Conservation (phyloP, 768 basidiomycete genomes). For the Serendipita sp. region DNA sequence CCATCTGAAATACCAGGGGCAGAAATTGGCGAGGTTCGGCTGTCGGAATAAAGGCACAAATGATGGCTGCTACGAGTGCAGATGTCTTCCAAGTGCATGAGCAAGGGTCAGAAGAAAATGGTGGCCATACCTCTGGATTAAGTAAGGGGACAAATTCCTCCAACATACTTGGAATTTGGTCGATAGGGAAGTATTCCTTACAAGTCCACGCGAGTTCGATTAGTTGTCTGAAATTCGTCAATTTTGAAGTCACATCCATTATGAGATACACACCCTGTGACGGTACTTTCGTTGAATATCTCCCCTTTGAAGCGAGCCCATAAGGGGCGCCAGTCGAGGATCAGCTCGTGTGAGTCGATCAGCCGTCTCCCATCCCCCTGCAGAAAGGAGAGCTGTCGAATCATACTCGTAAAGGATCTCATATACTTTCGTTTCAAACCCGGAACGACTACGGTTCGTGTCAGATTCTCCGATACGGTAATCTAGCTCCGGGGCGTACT, state of each 20-base stretch:
- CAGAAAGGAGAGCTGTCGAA: slow-evolving; percentile 1
- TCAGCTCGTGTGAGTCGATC: slow-evolving; percentile 48
- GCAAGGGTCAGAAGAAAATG: background rate
- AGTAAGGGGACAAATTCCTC: slow-evolving; percentile 51
- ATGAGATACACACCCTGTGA: background rate
- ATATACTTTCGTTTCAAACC: slow-evolving; percentile 3
- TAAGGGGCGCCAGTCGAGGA: slow-evolving; percentile 60
- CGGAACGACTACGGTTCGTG: background rate
- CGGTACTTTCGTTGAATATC: slow-evolving; percentile 18
- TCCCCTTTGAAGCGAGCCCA: slow-evolving; percentile 63
- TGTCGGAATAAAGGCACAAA: slow-evolving; percentile 65
- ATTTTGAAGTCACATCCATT: slow-evolving; percentile 30
- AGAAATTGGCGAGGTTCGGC: slow-evolving; percentile 51
- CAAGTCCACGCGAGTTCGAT: slow-evolving; percentile 60
- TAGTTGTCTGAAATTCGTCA: slow-evolving; percentile 18
- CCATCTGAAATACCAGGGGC: slow-evolving; percentile 54
- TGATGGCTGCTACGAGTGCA: slow-evolving; percentile 54
- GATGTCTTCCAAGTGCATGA: slow-evolving; percentile 30
- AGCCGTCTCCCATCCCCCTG: slow-evolving; percentile 1
- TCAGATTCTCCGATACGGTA: background rate
- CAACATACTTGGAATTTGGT: slow-evolving; percentile 57
- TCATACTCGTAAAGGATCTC: background rate
- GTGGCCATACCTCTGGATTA: slow-evolving; percentile 48
- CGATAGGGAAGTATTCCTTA: slow-evolving; percentile 49
- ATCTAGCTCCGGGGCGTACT: background rate